Percentiles rank a stretch among this genome's conserved stretches.
Evolutionary conservation across 768 basidiomycete genomes (phyloP).

Genomic region (Macrolepiota fuliginosa): DNA sequence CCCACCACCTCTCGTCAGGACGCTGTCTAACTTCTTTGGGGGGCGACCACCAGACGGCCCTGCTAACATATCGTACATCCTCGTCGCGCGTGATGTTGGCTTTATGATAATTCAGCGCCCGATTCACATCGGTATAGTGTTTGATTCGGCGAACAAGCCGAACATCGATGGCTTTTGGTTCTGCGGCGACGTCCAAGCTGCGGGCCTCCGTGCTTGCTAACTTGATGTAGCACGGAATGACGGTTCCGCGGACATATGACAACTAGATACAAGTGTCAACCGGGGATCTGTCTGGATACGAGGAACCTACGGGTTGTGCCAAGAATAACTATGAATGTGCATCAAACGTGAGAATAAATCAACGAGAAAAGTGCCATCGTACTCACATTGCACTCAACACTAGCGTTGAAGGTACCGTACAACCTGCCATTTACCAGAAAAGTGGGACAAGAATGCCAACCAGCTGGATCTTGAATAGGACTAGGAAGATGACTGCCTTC

Average conservation of each 20-base stretch:
- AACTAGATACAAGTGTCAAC: not conserved
- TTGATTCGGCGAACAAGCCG: not conserved
- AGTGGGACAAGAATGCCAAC: not conserved
- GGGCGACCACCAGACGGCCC: slow-evolving; percentile 17
- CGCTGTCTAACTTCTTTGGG: slow-evolving; percentile 5
- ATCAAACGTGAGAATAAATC: not conserved
- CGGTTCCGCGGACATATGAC: not conserved
- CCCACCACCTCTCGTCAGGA: not conserved
- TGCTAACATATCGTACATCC: not conserved
- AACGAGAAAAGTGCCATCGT: not conserved
- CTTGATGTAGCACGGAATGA: not conserved
- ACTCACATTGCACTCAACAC: not conserved
- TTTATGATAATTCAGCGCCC: not conserved
- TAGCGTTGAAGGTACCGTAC: not conserved
- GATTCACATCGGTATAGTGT: not conserved
- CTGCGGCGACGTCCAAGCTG: not conserved
- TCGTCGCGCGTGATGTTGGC: slow-evolving; percentile 5
- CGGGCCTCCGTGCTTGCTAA: not conserved
- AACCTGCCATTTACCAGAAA: not conserved
- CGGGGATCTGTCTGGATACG: not conserved
- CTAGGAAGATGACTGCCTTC: not conserved
- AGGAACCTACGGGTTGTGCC: not conserved
- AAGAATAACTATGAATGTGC: not conserved
- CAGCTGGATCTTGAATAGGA: not conserved
- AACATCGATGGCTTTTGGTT: not conserved